These are phyloP conservation scores for Sanghuangporus sanghuang DNA, from an alignment of 1,284 basidiomycete species.

Conservation along the genomic window DNA sequence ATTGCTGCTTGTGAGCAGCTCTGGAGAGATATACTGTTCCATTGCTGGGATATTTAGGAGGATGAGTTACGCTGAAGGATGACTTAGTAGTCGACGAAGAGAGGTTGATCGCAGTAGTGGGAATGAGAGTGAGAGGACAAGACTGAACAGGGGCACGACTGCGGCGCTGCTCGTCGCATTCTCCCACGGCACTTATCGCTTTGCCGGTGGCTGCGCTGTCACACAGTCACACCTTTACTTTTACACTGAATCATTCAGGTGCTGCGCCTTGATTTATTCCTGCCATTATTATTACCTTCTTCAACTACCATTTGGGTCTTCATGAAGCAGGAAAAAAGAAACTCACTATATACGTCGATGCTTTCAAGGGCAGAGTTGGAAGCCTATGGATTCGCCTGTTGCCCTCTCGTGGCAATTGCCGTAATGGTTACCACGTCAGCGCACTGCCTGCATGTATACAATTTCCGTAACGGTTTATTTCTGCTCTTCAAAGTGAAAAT, in stretches of 20 bases:
- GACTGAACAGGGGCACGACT: not conserved
- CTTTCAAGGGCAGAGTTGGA: too few relatives aligned
- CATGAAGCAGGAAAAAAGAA: not conserved
- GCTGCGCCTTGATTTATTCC: not conserved
- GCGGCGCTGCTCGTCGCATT: not conserved
- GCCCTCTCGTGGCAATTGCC: not conserved
- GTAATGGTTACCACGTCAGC: not conserved
- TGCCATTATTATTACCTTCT: not conserved
- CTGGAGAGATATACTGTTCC: conserved; percentile 18
- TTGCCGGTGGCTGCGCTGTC: not conserved
- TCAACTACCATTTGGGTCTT: not conserved
- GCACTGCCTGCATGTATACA: not conserved
- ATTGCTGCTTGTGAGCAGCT: conserved; percentile 12
- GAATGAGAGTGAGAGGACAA: not conserved
- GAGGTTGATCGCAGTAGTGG: conserved; percentile 1
- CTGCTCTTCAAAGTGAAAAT: too few relatives aligned
- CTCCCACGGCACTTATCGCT: not conserved
- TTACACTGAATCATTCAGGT: not conserved
- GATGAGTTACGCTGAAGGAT: conserved; percentile 6
- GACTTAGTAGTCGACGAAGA: not conserved
- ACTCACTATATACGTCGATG: too few relatives aligned
- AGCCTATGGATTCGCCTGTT: not conserved
- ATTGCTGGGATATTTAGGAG: conserved; percentile 13
- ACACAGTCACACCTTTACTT: not conserved
- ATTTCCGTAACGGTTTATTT: not conserved